Evolutionary conservation across 768 basidiomycete genomes (phyloP), one percentile per base, ranked within the genome.

Genomic region (Amanita pseudoporphyria): DNA sequence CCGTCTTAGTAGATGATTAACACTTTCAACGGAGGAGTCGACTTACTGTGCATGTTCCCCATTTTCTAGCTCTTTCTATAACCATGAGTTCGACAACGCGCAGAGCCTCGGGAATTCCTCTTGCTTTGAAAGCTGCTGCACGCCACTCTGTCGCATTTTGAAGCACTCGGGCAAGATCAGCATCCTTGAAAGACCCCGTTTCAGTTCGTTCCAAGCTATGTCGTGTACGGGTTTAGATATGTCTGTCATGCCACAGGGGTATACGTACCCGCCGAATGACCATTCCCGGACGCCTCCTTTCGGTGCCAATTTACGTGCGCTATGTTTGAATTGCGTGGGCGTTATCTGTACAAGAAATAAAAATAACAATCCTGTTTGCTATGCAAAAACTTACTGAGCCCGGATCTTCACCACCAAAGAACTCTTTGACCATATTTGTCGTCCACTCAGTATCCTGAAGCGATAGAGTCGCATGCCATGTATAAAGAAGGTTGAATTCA

Each of bases 31-130:
- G 45, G n/a, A 35, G 14, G 22, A 47, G 9, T 31, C 13, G 47
- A 61, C 79, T 54, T 56, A 79, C 85, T 13, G 82, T 83, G 60
- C 85, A 88, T n/a, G 71, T 69, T 16, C 81, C 82, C 84, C 85
- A 88, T 16, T 58, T 67, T 53, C 87, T 69, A 26, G 76, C 73
- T 59, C 83, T 81, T 54, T 79, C 67, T 13, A 89, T 87, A 1
- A 76, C 76, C 60, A 88, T 65, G 5, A 87, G 67, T 59, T 90
- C 87, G 13, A 89, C 71, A 26, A 82, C 67, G 26, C 77, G 78
- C 58, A 88, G 68, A 21, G 71, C 76, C 45, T 76, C 73, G 0
- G 86, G 87, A 43, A 74, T 82, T 6, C 82, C 80, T n/a, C 81
- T 72, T 5, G 86, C 85, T 49, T 73, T 70, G 65, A 78, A 89